Evolutionary conservation across 176 grass and related monocot genomes (phyloP), one percentile per base, ranked within the genome.

Genomic region (Oryza longistaminata): DNA sequence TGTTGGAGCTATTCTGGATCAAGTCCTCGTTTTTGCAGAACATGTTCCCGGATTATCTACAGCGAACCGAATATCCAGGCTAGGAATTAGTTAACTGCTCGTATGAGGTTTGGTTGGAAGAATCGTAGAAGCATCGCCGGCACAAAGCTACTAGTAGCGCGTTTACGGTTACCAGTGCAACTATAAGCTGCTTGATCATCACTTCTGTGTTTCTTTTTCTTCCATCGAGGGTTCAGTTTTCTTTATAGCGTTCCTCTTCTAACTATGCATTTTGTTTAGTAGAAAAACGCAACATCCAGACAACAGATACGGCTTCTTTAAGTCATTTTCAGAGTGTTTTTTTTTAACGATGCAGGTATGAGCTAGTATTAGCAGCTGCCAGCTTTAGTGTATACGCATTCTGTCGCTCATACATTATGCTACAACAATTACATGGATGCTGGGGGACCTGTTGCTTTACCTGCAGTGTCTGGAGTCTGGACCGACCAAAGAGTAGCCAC

Each of bases 401-500:
- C 52, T 58, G 4, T 58, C n/a, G 24, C 8, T 24, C 6, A 21
- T 11, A 2, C 21, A 62, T 17, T 15, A 52, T 11, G 9, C 58
- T 53, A 61, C 19, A 22, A 21, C 58, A 58, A 58, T 58, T 58
- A 58, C 52, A 17, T 61, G 55, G n/a, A n/a, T 62, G n/a, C n/a
- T 62, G 13, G 58, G 58, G n/a, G 58, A 10, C 21, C 58, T 24
- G 58, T 13, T 24, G n/a, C 21, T 62, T 24, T 58, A 21, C 53
- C 53, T 58, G 53, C 53, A 21, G 5, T 62, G 7, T 34, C 49
- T 82, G 7, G n/a, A 37, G 21, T 21, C 72, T 66, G 82, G 29
- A 53, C 61, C 61, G 71, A 53, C 49, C n/a, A 55, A 84, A 37
- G 73, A 31, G 58, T 62, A 49, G 62, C 5, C 52, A 62, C 39